Percentiles rank a stretch among this genome's conserved stretches.
These are phyloP conservation scores for Mucor racemosus DNA, from an alignment of 371 early-diverging fungal genomes.

Conservation along the genomic window DNA sequence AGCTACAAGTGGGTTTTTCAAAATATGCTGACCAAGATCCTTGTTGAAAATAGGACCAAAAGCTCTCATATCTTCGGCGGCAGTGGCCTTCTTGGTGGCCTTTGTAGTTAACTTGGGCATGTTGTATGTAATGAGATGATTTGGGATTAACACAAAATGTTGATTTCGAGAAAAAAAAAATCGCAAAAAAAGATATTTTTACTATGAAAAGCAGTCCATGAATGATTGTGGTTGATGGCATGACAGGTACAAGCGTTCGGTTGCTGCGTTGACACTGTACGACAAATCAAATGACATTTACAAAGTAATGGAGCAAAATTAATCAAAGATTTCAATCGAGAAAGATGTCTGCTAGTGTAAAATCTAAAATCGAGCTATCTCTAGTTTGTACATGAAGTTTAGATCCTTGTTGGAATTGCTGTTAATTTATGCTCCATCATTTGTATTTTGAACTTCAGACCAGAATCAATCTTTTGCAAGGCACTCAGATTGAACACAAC, in stretches of 20 bases:
- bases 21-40: conserved; percentile 98
- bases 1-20: conserved; percentile 98
- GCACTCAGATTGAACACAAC: too few relatives aligned
- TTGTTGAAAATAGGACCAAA: conserved; percentile 96
- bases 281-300: not conserved
- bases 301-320: not conserved
- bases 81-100: conserved; percentile 34
- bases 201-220: conserved; percentile 18
- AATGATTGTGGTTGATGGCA: conserved; percentile 1
- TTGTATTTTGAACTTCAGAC: too few relatives aligned
- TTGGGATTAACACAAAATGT: too few relatives aligned
- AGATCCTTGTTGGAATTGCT: too few relatives aligned
- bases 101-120: conserved; percentile 57
- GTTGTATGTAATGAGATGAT: not conserved
- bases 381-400: not conserved
- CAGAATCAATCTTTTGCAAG: too few relatives aligned
- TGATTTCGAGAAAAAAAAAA: not conserved
- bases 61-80: conserved; percentile 49
- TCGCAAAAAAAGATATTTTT: not conserved
- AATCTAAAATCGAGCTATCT: too few relatives aligned
- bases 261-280: not conserved
- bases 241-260: not conserved
- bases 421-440: too few relatives aligned
- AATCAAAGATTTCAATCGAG: too few relatives aligned
- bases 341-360: too few relatives aligned